Evolutionary conservation across 768 basidiomycete species (phyloP).

Genomic region (Suillus variegatus): DNA sequence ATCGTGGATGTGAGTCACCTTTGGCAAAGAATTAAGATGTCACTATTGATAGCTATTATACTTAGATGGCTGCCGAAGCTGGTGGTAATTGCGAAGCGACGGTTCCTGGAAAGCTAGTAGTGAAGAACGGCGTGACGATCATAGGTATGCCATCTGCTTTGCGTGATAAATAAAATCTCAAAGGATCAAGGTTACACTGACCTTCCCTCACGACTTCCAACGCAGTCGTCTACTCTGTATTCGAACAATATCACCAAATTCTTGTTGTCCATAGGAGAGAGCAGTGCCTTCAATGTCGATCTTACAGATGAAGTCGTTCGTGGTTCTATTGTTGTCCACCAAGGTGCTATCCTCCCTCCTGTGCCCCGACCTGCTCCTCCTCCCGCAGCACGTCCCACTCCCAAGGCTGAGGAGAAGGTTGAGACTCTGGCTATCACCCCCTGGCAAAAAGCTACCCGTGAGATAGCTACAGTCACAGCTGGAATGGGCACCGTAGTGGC

Average conservation of each 20-base stretch:
- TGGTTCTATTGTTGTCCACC: constrained; percentile 73
- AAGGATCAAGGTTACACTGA: constrained; percentile 69
- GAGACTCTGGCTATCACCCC: constrained; percentile 68
- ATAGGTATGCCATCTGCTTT: constrained; percentile 51
- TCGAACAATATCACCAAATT: constrained; percentile 93
- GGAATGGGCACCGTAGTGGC: constrained; percentile 76
- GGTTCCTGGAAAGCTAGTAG: constrained; percentile 68
- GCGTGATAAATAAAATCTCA: constrained; percentile 2
- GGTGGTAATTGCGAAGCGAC: constrained; percentile 91
- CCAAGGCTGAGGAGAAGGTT: constrained; percentile 46
- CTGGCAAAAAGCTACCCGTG: constrained; percentile 78
- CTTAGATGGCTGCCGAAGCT: constrained; percentile 68
- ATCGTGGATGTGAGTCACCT: constrained; percentile 61
- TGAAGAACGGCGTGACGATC: constrained; percentile 77
- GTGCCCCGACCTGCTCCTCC: constrained; percentile 68
- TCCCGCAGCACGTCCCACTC: constrained; percentile 53
- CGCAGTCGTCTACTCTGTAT: constrained; percentile 86
- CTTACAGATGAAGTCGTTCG: constrained; percentile 84
- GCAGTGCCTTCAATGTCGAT: constrained; percentile 64
- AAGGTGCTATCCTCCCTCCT: constrained; percentile 65
- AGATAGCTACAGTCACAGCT: constrained; percentile 71
- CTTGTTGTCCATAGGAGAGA: constrained; percentile 73
- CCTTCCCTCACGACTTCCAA: constrained; percentile 84
- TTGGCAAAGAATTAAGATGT: not conserved
- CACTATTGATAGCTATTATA: constrained; percentile 14